Conservation (phyloP, 345 rosid species). For the Combretum micranthum region DNA sequence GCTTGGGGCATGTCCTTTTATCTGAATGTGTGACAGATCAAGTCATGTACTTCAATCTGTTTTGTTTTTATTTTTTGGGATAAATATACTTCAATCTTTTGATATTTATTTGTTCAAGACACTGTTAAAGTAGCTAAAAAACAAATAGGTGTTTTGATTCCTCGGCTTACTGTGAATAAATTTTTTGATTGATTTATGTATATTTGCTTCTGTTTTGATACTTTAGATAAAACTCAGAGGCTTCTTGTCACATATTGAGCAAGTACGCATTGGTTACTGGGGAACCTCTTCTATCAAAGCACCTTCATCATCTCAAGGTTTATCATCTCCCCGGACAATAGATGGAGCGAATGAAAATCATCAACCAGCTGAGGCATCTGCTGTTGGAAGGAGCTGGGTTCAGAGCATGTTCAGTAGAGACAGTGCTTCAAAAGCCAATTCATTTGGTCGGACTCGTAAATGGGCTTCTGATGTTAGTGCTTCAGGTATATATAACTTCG, state of each 20-base stretch:
- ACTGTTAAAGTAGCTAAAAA: too few relatives aligned
- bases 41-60: too few relatives aligned
- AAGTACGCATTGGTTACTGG: constrained; percentile 89
- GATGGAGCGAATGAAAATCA: constrained; percentile 66
- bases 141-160: too few relatives aligned
- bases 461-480: constrained; percentile 74
- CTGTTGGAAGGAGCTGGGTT: constrained; percentile 96
- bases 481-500: constrained; percentile 40
- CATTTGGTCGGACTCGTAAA: constrained; percentile 71
- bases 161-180: too few relatives aligned
- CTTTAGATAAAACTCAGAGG: constrained; percentile 93
- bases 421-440: constrained; percentile 57
- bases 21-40: too few relatives aligned
- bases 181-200: neutral
- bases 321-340: constrained; percentile 81
- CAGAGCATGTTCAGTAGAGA: constrained; percentile 99
- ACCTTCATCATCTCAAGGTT: constrained; percentile 54
- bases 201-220: constrained; percentile 5
- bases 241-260: constrained; percentile 86
- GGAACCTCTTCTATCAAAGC: constrained; percentile 72
- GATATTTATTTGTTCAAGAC: too few relatives aligned
- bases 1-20: too few relatives aligned
- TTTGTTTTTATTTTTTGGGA: too few relatives aligned
- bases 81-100: too few relatives aligned
- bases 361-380: constrained; percentile 92